Evolutionary conservation across 345 rosid genomes (phyloP).

Genomic region (Pseudoturritis turrita): DNA sequence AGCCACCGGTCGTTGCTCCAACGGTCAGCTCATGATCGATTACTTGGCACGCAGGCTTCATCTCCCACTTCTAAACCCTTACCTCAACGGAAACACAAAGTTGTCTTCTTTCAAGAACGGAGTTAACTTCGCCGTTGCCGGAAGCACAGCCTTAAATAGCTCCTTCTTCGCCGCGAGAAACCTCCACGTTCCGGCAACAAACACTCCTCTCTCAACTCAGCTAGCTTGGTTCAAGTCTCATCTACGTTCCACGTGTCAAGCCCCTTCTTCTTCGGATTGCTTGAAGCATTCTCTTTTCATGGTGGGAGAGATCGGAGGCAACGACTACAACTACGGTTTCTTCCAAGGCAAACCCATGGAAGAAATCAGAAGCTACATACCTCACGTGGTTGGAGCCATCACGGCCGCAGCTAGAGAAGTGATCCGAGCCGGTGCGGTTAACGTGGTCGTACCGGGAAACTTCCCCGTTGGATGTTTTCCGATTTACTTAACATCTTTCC

Average conservation of each 20-base stretch:
- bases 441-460: slow-evolving; percentile 17
- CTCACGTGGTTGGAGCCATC: slow-evolving; percentile 35
- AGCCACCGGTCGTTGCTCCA: slow-evolving; percentile 34
- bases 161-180: slow-evolving; percentile 1
- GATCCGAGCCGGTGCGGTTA: slow-evolving; percentile 17
- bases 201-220: slow-evolving; percentile 29
- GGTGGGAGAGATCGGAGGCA: slow-evolving; percentile 40
- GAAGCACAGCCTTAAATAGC: slow-evolving; percentile 26
- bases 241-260: slow-evolving; percentile 5
- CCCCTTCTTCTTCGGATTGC: slow-evolving; percentile 5
- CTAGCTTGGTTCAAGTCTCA: slow-evolving; percentile 33
- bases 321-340: slow-evolving; percentile 35
- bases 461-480: slow-evolving; percentile 28
- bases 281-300: slow-evolving; percentile 29
- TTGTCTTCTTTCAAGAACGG: slow-evolving; percentile 10
- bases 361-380: slow-evolving; percentile 28
- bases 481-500: slow-evolving; percentile 23
- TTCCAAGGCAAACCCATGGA: slow-evolving; percentile 14
- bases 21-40: slow-evolving; percentile 31
- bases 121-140: slow-evolving; percentile 37
- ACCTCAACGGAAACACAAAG: slow-evolving; percentile 15
- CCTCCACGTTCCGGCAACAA: slow-evolving; percentile 24
- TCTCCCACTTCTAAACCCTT: slow-evolving; percentile 33
- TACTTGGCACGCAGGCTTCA: slow-evolving; percentile 21
- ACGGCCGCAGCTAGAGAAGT: slow-evolving; percentile 25